A percentile compares a stretch with the other conserved stretches of the same genome.
phyloP scores from a whole-genome alignment of 176 grass and related monocot genomes.

The Eragrostis nindensis region DNA sequence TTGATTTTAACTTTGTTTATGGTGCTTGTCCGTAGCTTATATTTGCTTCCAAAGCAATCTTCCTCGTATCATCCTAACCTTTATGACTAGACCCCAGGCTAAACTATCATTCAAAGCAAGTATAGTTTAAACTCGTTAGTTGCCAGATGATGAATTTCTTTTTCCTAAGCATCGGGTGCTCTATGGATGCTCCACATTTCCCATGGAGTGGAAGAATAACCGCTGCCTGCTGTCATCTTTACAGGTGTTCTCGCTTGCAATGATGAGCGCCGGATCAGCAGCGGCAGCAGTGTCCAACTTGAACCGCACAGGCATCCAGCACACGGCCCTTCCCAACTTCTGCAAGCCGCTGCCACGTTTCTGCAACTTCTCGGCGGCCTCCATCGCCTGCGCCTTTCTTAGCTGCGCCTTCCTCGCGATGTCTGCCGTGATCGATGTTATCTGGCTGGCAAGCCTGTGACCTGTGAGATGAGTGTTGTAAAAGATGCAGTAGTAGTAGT shows the following conservation, averaged over 20 bases:
- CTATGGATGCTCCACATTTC: background rate
- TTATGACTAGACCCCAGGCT: slow-evolving; percentile 1
- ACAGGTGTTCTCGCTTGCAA: slow-evolving; percentile 77
- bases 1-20: background rate
- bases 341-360: slow-evolving; percentile 79
- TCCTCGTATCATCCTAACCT: background rate
- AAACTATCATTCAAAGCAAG: background rate
- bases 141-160: slow-evolving; percentile 18
- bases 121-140: slow-evolving; percentile 29
- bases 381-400: slow-evolving; percentile 71
- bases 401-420: slow-evolving; percentile 51
- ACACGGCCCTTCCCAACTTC: slow-evolving; percentile 70
- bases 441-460: slow-evolving; percentile 61
- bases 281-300: slow-evolving; percentile 69
- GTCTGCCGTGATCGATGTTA: slow-evolving; percentile 52
- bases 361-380: slow-evolving; percentile 64
- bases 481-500: too few relatives aligned
- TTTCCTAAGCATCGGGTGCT: background rate
- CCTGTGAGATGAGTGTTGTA: slow-evolving; percentile 33
- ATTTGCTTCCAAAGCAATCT: slow-evolving; percentile 22
- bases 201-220: background rate
- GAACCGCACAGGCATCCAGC: slow-evolving; percentile 73
- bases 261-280: slow-evolving; percentile 75
- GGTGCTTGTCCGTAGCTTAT: slow-evolving; percentile 22
- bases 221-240: slow-evolving; percentile 5